Conservation (phyloP, 2,329 filamentous ascomycete genomes). For the Beauveria varroae region DNA sequence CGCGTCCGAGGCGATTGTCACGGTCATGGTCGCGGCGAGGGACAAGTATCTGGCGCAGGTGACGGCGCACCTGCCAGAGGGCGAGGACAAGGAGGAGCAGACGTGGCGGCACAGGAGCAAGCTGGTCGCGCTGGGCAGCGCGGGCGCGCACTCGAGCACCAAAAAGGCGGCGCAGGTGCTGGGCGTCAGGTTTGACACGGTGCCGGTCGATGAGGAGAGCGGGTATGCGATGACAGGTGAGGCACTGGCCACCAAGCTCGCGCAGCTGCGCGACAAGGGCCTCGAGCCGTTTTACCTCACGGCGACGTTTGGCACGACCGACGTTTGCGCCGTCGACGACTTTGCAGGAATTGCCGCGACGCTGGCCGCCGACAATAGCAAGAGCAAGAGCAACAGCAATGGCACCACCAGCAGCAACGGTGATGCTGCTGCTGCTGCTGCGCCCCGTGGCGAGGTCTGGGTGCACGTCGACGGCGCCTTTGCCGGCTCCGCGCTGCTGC, state of each 20-base stretch:
- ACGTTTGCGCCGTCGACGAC: slow-evolving; percentile 81
- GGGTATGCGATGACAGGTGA: slow-evolving; percentile 64
- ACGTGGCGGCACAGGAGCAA: slow-evolving; percentile 45
- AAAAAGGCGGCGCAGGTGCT: slow-evolving; percentile 83
- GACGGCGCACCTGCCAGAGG: slow-evolving; percentile 40
- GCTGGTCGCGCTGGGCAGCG: slow-evolving; percentile 73
- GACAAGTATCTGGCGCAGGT: slow-evolving; percentile 66
- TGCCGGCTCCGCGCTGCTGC: slow-evolving; percentile 76
- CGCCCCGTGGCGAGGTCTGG: slow-evolving; percentile 56
- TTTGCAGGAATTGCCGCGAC: slow-evolving; percentile 58
- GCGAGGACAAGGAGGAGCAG: slow-evolving; percentile 62
- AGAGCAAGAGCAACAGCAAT: not conserved
- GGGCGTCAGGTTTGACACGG: slow-evolving; percentile 70
- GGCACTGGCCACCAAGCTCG: slow-evolving; percentile 53
- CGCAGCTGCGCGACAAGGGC: slow-evolving; percentile 57
- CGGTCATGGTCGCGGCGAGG: slow-evolving; percentile 77
- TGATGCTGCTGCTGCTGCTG: slow-evolving; percentile 8
- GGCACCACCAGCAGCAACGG: not conserved
- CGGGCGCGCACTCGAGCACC: slow-evolving; percentile 73
- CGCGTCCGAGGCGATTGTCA: slow-evolving; percentile 80
- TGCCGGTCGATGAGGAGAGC: slow-evolving; percentile 54
- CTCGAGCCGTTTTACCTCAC: slow-evolving; percentile 84
- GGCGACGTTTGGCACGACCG: slow-evolving; percentile 76
- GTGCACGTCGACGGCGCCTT: slow-evolving; percentile 93
- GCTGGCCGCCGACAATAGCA: slow-evolving; percentile 23